Conservation (phyloP, 2,329 filamentous ascomycete species). For the Claviceps africana region DNA sequence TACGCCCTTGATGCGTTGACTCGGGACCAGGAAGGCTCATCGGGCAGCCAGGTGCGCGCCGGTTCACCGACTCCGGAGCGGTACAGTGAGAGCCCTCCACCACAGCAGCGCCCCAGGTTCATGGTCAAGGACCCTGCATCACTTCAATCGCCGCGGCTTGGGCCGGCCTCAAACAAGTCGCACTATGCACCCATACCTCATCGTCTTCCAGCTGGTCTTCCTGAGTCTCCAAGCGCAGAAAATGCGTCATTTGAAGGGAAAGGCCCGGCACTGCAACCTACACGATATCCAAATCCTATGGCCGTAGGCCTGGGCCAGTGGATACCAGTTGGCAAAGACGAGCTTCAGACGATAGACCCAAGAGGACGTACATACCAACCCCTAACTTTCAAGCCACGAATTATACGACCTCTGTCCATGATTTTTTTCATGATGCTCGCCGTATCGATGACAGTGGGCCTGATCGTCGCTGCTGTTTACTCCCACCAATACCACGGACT, state of each 20-base stretch:
- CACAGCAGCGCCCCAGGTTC: not conserved
- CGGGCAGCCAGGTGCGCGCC: conserved; percentile 31
- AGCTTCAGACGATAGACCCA: conserved; percentile 23
- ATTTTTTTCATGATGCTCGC: conserved; percentile 45
- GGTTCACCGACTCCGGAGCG: conserved; percentile 25
- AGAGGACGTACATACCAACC: conserved; percentile 27
- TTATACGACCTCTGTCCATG: conserved; percentile 55
- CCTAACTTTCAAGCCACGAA: conserved; percentile 57
- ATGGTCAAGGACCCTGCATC: conserved; percentile 1
- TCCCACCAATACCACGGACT: conserved; percentile 51
- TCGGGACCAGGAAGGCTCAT: conserved; percentile 49
- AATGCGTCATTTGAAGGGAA: not conserved
- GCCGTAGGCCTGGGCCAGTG: conserved; percentile 11
- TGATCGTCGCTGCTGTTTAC: conserved; percentile 61
- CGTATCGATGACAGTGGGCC: conserved; percentile 53
- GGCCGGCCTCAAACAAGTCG: not conserved
- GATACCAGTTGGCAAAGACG: conserved; percentile 22
- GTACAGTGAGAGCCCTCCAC: conserved; percentile 18
- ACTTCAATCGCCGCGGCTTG: not conserved
- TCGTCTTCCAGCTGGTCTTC: not conserved
- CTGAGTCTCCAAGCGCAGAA: not conserved
- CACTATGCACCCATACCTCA: not conserved
- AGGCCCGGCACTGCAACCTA: conserved; percentile 3
- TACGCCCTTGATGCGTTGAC: conserved; percentile 84
- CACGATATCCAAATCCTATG: not conserved